phyloP scores from a whole-genome alignment of 2,329 filamentous ascomycete species.

The Chrysoporthe cubensis region DNA sequence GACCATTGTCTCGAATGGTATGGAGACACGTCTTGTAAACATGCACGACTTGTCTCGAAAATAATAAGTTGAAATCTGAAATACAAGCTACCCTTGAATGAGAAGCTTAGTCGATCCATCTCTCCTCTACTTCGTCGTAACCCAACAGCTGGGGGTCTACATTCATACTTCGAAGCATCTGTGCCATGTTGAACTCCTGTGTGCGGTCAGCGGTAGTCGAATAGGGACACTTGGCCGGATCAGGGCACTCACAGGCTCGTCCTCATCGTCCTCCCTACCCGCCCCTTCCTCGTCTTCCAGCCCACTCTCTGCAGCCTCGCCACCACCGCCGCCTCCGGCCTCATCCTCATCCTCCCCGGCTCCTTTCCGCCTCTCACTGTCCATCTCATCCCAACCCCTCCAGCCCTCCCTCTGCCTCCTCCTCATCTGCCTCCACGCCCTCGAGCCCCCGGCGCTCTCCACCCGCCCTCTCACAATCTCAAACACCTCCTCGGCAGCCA shows the following conservation, averaged over 20 bases:
- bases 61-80: not conserved
- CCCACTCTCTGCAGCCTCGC: not conserved
- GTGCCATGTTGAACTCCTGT: constrained; percentile 24
- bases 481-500: constrained; percentile 59
- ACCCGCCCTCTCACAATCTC: constrained; percentile 31
- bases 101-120: constrained; percentile 17
- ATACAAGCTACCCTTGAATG: not conserved
- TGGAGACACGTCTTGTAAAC: not conserved
- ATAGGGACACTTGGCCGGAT: not conserved
- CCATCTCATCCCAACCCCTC: constrained; percentile 20
- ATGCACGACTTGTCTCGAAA: not conserved
- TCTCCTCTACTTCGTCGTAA: constrained; percentile 26
- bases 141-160: constrained; percentile 24
- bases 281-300: not conserved
- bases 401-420: constrained; percentile 27
- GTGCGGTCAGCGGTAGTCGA: not conserved
- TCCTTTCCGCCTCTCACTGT: not conserved
- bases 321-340: not conserved
- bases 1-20: not conserved
- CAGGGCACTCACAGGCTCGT: constrained; percentile 11
- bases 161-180: constrained; percentile 28
- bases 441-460: constrained; percentile 18
- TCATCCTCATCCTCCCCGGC: not conserved
- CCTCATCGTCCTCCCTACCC: not conserved
- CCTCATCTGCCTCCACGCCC: constrained; percentile 27